Evolutionary conservation across 257 asterid genomes (phyloP).

Genomic region (Nicotiana paniculata): DNA sequence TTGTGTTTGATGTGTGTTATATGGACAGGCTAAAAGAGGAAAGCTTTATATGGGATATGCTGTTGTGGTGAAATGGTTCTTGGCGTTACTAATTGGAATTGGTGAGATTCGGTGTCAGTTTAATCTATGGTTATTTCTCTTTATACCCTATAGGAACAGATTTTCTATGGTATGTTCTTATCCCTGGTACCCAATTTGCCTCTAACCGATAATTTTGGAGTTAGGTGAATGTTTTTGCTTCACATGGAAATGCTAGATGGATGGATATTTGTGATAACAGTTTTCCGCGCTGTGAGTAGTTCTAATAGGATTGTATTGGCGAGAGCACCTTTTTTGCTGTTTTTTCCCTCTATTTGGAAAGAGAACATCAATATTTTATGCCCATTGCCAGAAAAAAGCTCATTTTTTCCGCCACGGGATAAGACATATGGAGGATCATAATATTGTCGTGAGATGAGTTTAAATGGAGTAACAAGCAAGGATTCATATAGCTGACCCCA

Average conservation of each 20-base stretch:
- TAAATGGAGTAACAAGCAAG: too few species aligned
- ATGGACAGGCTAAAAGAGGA: conserved; percentile 73
- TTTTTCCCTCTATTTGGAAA: background rate
- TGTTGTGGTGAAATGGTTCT: conserved; percentile 78
- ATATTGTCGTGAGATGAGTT: too few species aligned
- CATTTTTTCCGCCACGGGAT: too few species aligned
- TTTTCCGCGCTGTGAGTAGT: background rate
- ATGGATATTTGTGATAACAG: background rate
- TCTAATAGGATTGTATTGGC: background rate
- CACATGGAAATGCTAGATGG: background rate
- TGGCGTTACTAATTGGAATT: conserved; percentile 82
- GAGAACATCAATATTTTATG: background rate
- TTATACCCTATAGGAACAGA: background rate
- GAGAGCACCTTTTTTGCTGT: background rate
- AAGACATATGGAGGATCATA: too few species aligned
- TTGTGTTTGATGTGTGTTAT: conserved; percentile 17
- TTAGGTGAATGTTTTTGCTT: background rate
- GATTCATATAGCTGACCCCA: too few species aligned
- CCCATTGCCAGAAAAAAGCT: background rate
- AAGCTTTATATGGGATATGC: conserved; percentile 73
- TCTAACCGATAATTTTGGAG: conserved; percentile 54
- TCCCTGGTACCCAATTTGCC: background rate
- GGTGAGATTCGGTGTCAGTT: conserved; percentile 44
- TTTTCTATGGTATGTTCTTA: background rate
- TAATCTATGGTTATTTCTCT: background rate